Conservation (phyloP, 805 yeast species). For the Schizosaccharomyces japonicus region DNA sequence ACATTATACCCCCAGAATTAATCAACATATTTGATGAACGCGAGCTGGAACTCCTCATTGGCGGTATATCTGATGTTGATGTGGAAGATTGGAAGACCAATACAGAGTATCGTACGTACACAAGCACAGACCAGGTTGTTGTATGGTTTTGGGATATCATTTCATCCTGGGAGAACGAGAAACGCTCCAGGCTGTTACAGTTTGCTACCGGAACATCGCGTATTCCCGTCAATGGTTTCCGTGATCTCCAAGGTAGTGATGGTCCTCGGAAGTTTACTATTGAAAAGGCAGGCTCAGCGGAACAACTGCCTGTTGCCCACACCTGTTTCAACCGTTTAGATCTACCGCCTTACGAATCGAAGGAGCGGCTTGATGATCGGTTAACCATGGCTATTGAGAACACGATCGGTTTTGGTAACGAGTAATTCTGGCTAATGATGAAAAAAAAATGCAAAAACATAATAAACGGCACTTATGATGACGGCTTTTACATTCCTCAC, state of each 20-base stretch:
- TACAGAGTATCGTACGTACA: slow-evolving; percentile 94
- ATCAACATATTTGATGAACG: slow-evolving; percentile 94
- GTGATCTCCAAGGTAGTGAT: slow-evolving; percentile 94
- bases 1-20: slow-evolving; percentile 85
- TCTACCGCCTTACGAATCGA: slow-evolving; percentile 76
- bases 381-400: slow-evolving; percentile 92
- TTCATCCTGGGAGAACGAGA: slow-evolving; percentile 85
- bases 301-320: slow-evolving; percentile 85
- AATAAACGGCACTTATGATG: too few species aligned
- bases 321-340: slow-evolving; percentile 98
- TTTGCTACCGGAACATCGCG: slow-evolving; percentile 98
- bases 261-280: slow-evolving; percentile 98
- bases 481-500: too few species aligned
- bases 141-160: slow-evolving; percentile 93
- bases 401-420: slow-evolving; percentile 97
- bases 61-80: slow-evolving; percentile 95
- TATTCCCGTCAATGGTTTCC: slow-evolving; percentile 96
- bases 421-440: too few species aligned
- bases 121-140: slow-evolving; percentile 83
- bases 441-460: too few species aligned
- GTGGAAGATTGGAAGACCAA: slow-evolving; percentile 98
- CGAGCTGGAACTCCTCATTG: slow-evolving; percentile 84
- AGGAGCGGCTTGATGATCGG: slow-evolving; percentile 66
- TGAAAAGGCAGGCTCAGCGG: slow-evolving; percentile 88
- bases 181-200: slow-evolving; percentile 80